These are phyloP conservation scores for Mimosa bimucronata DNA, from an alignment of 306 rosid species.

Conservation along the genomic window DNA sequence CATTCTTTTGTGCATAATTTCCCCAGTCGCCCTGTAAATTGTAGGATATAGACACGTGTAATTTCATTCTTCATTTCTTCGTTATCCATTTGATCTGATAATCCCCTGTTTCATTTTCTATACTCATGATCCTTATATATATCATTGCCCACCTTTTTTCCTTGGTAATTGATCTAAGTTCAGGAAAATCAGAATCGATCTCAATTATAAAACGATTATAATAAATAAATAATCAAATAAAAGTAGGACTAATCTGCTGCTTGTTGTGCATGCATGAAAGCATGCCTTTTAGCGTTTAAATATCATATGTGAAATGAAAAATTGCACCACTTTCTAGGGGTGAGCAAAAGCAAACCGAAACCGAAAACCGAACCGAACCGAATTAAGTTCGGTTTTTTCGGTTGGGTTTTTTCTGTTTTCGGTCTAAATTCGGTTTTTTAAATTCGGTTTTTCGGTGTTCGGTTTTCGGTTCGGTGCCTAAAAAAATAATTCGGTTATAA, in stretches of 20 bases:
- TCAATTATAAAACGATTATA: neutral
- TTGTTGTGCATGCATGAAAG: neutral
- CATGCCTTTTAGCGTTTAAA: neutral
- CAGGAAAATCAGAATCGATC: neutral
- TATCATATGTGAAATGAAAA: neutral
- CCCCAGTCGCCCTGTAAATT: neutral
- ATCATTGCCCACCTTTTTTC: neutral
- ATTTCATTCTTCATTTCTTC: conserved; percentile 23
- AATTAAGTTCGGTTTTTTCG: no score
- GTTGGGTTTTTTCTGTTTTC: no score
- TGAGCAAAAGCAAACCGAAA: no score
- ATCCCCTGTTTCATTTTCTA: neutral
- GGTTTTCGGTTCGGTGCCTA: no score
- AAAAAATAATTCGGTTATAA: no score
- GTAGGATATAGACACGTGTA: conserved; percentile 22
- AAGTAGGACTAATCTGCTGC: neutral
- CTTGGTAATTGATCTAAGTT: neutral
- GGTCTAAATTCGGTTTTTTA: no score
- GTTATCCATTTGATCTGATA: neutral
- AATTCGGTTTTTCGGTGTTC: no score
- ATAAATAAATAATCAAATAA: neutral
- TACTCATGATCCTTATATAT: neutral
- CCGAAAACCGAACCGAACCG: no score
- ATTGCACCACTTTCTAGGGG: neutral
- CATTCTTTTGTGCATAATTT: neutral